Evolutionary conservation across 1,284 basidiomycete species (phyloP).

Genomic region (Volvariella volvacea): DNA sequence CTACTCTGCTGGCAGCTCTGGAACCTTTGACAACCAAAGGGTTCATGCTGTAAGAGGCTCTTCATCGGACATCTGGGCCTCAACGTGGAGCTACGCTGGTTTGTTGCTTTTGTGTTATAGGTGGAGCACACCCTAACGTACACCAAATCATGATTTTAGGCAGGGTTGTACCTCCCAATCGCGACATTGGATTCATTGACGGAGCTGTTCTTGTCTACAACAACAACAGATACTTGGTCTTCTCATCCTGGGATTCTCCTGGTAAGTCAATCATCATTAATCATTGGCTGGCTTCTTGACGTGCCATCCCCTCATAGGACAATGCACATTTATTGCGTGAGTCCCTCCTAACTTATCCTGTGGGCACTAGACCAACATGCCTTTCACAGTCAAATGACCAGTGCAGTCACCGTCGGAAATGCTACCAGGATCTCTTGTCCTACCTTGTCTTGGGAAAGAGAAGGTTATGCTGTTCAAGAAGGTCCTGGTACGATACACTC

Average conservation of each 20-base stretch:
- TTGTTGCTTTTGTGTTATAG: no score
- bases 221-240: slow-evolving; percentile 24
- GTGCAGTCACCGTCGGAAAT: slow-evolving; percentile 27
- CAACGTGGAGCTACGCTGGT: slow-evolving; percentile 25
- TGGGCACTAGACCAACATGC: background rate
- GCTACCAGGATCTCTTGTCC: slow-evolving; percentile 28
- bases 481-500: slow-evolving; percentile 17
- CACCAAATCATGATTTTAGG: slow-evolving; percentile 8
- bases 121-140: background rate
- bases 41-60: slow-evolving; percentile 28
- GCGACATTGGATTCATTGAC: slow-evolving; percentile 32
- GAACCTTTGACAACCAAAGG: slow-evolving; percentile 26
- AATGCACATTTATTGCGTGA: slow-evolving; percentile 29
- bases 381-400: slow-evolving; percentile 21
- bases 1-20: slow-evolving; percentile 28
- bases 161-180: slow-evolving; percentile 24
- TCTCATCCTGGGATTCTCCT: slow-evolving; percentile 25
- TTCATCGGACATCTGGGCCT: slow-evolving; percentile 28
- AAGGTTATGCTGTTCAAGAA: slow-evolving; percentile 28
- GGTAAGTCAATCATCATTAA: slow-evolving; percentile 11
- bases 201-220: slow-evolving; percentile 22
- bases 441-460: slow-evolving; percentile 25
- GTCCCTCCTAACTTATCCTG: background rate
- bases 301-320: slow-evolving; percentile 16
- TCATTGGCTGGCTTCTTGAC: no score